These are phyloP conservation scores for Fusarium pseudonygamai DNA, from an alignment of 2,329 filamentous ascomycete genomes.

Conservation along the genomic window DNA sequence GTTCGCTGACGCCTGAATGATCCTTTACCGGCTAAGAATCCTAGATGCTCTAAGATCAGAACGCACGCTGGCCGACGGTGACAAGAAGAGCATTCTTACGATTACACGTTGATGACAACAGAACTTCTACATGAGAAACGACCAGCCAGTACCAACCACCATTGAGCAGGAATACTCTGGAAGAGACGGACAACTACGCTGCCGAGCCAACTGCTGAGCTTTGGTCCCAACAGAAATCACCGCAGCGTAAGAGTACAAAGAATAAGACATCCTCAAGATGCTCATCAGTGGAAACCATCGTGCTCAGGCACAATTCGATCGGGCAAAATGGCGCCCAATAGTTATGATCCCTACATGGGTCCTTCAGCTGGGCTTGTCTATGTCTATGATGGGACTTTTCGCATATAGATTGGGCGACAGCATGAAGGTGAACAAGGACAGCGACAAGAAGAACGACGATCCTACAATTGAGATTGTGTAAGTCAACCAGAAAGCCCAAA, in stretches of 20 bases:
- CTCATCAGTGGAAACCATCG: slow-evolving; percentile 54
- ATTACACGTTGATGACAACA: slow-evolving; percentile 4
- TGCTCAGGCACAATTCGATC: slow-evolving; percentile 62
- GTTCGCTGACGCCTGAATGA: slow-evolving; percentile 8
- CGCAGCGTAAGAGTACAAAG: not conserved
- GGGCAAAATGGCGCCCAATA: slow-evolving; percentile 60
- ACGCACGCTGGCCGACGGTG: slow-evolving; percentile 23
- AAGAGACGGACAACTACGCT: slow-evolving; percentile 5
- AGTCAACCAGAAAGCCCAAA: slow-evolving; percentile 38
- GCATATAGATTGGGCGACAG: slow-evolving; percentile 62
- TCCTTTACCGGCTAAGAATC: slow-evolving; percentile 9
- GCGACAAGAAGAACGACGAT: slow-evolving; percentile 50
- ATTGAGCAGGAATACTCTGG: slow-evolving; percentile 28
- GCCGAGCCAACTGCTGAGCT: not conserved
- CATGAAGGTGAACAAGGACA: slow-evolving; percentile 53
- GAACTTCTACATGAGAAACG: slow-evolving; percentile 18
- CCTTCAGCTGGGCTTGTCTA: slow-evolving; percentile 57
- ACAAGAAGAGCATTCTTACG: slow-evolving; percentile 3
- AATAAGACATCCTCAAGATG: not conserved
- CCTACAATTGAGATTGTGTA: slow-evolving; percentile 62
- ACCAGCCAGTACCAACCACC: not conserved
- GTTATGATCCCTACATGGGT: slow-evolving; percentile 62
- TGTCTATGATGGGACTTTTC: slow-evolving; percentile 61
- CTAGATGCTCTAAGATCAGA: slow-evolving; percentile 11
- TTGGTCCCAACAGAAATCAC: not conserved